Evolutionary conservation across 345 rosid genomes (phyloP).

Genomic region (Theobroma cacao): DNA sequence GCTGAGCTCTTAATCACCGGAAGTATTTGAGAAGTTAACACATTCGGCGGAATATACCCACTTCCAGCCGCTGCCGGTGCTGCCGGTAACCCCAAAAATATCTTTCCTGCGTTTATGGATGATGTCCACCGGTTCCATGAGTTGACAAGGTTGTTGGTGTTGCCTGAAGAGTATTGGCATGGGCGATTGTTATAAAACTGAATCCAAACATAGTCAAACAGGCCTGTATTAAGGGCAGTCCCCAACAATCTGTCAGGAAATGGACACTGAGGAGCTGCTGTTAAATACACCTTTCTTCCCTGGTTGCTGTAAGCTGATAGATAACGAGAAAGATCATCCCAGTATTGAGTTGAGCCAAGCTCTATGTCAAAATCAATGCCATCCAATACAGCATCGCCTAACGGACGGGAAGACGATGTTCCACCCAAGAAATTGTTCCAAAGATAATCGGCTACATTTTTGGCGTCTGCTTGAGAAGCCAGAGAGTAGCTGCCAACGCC

Average conservation of each 20-base stretch:
- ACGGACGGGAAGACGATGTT: slow-evolving; percentile 42
- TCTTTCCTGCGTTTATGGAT: slow-evolving; percentile 26
- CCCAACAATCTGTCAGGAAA: slow-evolving; percentile 52
- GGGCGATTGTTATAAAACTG: slow-evolving; percentile 66
- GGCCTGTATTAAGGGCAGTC: slow-evolving; percentile 41
- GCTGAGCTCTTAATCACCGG: slow-evolving; percentile 38
- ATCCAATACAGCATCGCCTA: slow-evolving; percentile 54
- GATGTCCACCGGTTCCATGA: slow-evolving; percentile 62
- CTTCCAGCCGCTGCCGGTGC: slow-evolving; percentile 52
- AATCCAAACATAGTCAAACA: slow-evolving; percentile 57
- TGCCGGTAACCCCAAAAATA: slow-evolving; percentile 61
- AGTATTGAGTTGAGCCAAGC: slow-evolving; percentile 38
- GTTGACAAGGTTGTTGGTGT: slow-evolving; percentile 28
- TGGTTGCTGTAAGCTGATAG: slow-evolving; percentile 28
- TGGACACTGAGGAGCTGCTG: slow-evolving; percentile 73
- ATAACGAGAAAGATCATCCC: slow-evolving; percentile 44
- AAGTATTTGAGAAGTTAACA: slow-evolving; percentile 39
- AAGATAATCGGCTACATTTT: slow-evolving; percentile 36
- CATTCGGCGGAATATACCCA: slow-evolving; percentile 46
- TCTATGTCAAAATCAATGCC: slow-evolving; percentile 64
- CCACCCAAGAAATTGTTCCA: slow-evolving; percentile 55
- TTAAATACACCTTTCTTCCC: slow-evolving; percentile 48
- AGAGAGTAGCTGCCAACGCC: slow-evolving; percentile 47
- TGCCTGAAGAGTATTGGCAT: slow-evolving; percentile 42
- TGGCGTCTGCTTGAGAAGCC: slow-evolving; percentile 45